These are phyloP conservation scores for Aspergillus ruber DNA, from an alignment of 2,329 filamentous ascomycete species.

Conservation along the genomic window DNA sequence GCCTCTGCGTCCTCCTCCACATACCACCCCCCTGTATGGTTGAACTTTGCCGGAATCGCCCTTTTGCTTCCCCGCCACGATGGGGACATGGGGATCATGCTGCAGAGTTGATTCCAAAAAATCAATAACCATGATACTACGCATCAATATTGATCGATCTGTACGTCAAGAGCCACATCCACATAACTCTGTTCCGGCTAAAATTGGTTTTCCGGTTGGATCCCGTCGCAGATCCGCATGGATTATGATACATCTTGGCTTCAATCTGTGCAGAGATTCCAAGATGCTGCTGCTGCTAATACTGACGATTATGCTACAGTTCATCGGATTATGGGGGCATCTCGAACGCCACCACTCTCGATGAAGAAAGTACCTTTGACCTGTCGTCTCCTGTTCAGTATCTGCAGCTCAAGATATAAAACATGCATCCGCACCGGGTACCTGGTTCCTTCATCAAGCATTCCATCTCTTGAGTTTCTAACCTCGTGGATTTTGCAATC, in stretches of 20 bases:
- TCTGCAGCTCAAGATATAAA: constrained; percentile 27
- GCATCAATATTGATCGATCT: constrained; percentile 9
- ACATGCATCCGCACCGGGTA: constrained; percentile 21
- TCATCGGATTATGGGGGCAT: neutral
- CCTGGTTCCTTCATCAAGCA: constrained; percentile 4
- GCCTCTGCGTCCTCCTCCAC: neutral
- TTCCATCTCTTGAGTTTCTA: constrained; percentile 5
- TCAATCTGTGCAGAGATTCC: constrained; percentile 11
- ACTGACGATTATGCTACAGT: neutral
- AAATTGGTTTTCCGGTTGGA: constrained; percentile 16
- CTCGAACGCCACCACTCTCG: constrained; percentile 4
- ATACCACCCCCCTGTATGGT: constrained; percentile 1
- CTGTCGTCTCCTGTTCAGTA: constrained; percentile 10
- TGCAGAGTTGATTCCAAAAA: constrained; percentile 2
- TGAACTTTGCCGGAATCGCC: constrained; percentile 18
- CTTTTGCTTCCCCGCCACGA: constrained; percentile 15
- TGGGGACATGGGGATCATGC: constrained; percentile 4
- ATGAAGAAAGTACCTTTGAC: neutral
- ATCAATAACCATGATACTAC: constrained; percentile 1
- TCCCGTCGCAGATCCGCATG: constrained; percentile 11
- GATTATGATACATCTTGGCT: constrained; percentile 19
- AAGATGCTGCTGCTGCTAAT: constrained; percentile 1
- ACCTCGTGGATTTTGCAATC: constrained; percentile 21
- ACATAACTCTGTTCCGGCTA: constrained; percentile 5
- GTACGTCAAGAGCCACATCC: constrained; percentile 11